Conservation (phyloP, 2,329 filamentous ascomycete genomes). For the Fusarium sp. region DNA sequence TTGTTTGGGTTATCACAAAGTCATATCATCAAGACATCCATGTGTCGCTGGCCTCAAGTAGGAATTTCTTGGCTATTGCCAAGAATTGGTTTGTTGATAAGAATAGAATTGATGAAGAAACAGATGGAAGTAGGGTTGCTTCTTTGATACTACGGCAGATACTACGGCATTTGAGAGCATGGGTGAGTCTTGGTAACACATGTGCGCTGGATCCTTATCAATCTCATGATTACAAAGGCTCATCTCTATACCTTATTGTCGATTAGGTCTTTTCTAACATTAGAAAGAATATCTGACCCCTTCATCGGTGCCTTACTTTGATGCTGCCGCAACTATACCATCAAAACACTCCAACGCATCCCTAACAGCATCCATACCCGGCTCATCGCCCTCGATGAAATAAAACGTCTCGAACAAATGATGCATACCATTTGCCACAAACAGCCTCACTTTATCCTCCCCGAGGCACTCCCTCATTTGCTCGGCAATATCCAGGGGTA, state of each 20-base stretch:
- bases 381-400: constrained; percentile 45
- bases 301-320: background rate
- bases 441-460: constrained; percentile 39
- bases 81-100: background rate
- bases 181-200: background rate
- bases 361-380: constrained; percentile 43
- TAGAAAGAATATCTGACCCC: background rate
- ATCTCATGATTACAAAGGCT: background rate
- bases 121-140: background rate
- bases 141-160: background rate
- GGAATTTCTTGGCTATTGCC: background rate
- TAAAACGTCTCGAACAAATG: constrained; percentile 45
- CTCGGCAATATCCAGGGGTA: constrained; percentile 43
- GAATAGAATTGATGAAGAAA: background rate
- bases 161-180: background rate
- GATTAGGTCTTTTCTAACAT: background rate
- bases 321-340: constrained; percentile 18
- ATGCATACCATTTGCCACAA: constrained; percentile 40
- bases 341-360: constrained; percentile 40
- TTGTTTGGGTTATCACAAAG: background rate
- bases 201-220: background rate
- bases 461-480: constrained; percentile 43
- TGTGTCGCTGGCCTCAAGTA: background rate
- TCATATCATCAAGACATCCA: background rate
- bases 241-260: background rate